A percentile compares a stretch with the other conserved stretches of the same genome.
phyloP scores from a whole-genome alignment of 2,329 filamentous ascomycete genomes.

The Didymella lethalis region DNA sequence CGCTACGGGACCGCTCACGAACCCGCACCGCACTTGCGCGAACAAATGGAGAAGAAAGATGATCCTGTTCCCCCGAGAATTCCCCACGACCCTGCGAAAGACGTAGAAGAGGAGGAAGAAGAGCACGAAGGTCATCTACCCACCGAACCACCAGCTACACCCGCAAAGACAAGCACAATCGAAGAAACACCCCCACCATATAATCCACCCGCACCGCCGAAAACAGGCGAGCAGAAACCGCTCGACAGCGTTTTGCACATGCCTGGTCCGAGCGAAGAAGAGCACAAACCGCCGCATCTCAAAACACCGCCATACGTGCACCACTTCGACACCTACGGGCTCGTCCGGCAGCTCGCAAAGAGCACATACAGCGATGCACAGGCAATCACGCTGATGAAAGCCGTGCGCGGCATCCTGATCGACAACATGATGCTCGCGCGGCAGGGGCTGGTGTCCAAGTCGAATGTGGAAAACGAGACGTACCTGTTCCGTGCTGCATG shows the following conservation, averaged over 20 bases:
- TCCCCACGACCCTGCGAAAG: constrained; percentile 23
- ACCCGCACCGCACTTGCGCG: constrained; percentile 51
- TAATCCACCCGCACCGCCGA: constrained; percentile 34
- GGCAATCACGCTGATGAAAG: constrained; percentile 90
- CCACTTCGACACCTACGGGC: constrained; percentile 93
- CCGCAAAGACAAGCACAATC: constrained; percentile 21
- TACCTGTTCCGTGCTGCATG: constrained; percentile 96
- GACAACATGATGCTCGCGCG: constrained; percentile 83
- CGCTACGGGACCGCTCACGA: constrained; percentile 60
- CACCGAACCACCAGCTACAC: constrained; percentile 28
- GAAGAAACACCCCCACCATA: constrained; percentile 24
- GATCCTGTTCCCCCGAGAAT: constrained; percentile 11
- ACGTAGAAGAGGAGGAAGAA: constrained; percentile 39
- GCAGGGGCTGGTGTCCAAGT: constrained; percentile 83
- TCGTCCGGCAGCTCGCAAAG: constrained; percentile 79
- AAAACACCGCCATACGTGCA: constrained; percentile 83
- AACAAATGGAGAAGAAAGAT: constrained; percentile 21
- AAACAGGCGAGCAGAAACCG: constrained; percentile 42
- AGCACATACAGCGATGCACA: constrained; percentile 78
- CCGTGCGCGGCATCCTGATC: constrained; percentile 77
- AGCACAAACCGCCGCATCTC: constrained; percentile 69
- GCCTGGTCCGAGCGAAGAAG: constrained; percentile 49
- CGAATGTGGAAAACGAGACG: constrained; percentile 90
- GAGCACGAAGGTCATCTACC: constrained; percentile 22
- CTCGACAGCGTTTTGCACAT: constrained; percentile 54